Conservation (phyloP, 2,329 filamentous ascomycete genomes). For the Diaporthe capsici region DNA sequence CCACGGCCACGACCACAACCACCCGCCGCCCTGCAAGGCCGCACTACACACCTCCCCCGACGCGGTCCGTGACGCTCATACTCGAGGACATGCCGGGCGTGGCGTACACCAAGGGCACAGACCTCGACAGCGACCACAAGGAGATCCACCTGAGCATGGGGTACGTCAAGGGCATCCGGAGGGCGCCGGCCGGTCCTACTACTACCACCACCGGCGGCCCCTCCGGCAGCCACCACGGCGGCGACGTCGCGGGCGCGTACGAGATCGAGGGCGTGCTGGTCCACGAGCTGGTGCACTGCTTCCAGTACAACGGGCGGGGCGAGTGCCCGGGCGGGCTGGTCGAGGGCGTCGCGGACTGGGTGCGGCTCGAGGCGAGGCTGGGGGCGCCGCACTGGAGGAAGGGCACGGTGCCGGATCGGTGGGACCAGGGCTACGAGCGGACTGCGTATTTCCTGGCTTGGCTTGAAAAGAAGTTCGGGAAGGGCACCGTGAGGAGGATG, state of each 20-base stretch:
- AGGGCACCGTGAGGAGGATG: slow-evolving; percentile 71
- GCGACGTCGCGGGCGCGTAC: slow-evolving; percentile 52
- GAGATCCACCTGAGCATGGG: slow-evolving; percentile 76
- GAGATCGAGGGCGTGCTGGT: slow-evolving; percentile 89
- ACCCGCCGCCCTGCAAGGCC: neutral
- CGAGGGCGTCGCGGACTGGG: slow-evolving; percentile 95
- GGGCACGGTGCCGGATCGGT: slow-evolving; percentile 67
- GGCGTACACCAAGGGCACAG: slow-evolving; percentile 79
- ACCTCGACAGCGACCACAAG: slow-evolving; percentile 42
- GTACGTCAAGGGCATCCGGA: slow-evolving; percentile 73
- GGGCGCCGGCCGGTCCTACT: slow-evolving; percentile 43
- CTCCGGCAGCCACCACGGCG: slow-evolving; percentile 46
- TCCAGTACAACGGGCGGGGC: slow-evolving; percentile 80
- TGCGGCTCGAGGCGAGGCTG: slow-evolving; percentile 80
- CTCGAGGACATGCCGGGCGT: slow-evolving; percentile 86
- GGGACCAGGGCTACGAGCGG: slow-evolving; percentile 91
- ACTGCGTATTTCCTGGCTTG: slow-evolving; percentile 94
- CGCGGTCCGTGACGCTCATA: slow-evolving; percentile 87
- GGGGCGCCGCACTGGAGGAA: slow-evolving; percentile 87
- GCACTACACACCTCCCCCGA: slow-evolving; percentile 63
- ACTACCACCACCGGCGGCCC: neutral
- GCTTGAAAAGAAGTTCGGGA: slow-evolving; percentile 77
- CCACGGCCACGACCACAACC: neutral
- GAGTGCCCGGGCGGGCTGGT: slow-evolving; percentile 82
- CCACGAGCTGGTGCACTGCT: slow-evolving; percentile 96